These are phyloP conservation scores for Angomonas ambiguus DNA, from an alignment of 208 protist genomes.

Conservation along the genomic window DNA sequence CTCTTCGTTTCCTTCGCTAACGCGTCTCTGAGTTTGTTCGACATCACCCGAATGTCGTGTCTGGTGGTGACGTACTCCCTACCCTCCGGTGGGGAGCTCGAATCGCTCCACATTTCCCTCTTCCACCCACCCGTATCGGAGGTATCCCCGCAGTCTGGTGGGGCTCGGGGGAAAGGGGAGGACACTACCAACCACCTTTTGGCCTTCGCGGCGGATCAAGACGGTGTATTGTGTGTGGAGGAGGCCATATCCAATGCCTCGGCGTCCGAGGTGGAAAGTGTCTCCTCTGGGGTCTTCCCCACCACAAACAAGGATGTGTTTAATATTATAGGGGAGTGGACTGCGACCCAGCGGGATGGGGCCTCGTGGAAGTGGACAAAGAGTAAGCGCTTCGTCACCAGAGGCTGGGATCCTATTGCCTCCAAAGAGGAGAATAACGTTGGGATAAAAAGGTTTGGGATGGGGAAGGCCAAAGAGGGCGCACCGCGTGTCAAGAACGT, in stretches of 20 bases:
- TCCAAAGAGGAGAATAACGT: neutral
- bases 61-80: slow-evolving; percentile 22
- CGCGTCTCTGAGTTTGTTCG: slow-evolving; percentile 12
- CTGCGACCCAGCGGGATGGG: slow-evolving; percentile 2
- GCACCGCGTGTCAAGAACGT: neutral
- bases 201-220: neutral
- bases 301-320: slow-evolving; percentile 3
- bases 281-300: neutral
- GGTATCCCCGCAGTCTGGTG: neutral
- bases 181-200: neutral
- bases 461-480: neutral
- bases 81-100: neutral
- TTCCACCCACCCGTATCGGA: neutral
- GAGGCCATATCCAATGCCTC: neutral
- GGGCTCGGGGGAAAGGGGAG: neutral
- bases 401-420: neutral
- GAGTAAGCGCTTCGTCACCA: neutral
- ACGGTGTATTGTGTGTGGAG: neutral
- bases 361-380: slow-evolving; percentile 7
- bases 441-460: neutral
- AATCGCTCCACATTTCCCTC: neutral
- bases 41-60: slow-evolving; percentile 13
- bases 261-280: neutral
- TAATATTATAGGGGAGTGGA: slow-evolving; percentile 14
- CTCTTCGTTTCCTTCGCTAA: slow-evolving; percentile 1